Evolutionary conservation across 345 rosid species (phyloP).

Genomic region (Eucalyptus rudis): DNA sequence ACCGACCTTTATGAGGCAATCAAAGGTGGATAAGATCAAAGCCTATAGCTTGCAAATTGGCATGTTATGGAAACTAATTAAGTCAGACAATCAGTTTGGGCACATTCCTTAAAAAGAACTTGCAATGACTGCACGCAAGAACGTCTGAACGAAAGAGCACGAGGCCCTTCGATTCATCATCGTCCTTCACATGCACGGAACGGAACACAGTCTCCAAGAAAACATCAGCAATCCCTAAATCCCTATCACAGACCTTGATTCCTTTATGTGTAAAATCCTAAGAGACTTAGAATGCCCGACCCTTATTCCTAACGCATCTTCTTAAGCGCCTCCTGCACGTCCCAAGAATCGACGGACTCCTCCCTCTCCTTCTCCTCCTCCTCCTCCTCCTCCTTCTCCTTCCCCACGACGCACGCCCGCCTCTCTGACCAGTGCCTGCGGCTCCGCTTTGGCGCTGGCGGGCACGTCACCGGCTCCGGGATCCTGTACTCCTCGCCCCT

Average conservation of each 20-base stretch:
- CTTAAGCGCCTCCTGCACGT: background rate
- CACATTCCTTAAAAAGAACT: background rate
- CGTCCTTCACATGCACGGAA: background rate
- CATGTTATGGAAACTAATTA: background rate
- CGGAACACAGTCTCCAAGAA: background rate
- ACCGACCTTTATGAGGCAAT: background rate
- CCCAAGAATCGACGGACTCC: background rate
- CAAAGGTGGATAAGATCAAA: background rate
- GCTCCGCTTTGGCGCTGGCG: slow-evolving; percentile 19
- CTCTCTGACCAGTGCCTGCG: background rate
- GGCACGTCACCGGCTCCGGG: slow-evolving; percentile 2
- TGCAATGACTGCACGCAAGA: background rate
- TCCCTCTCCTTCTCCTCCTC: background rate
- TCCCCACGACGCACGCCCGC: background rate
- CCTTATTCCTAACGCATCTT: background rate
- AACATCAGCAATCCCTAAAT: background rate
- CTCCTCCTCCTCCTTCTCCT: background rate
- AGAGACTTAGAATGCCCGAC: background rate
- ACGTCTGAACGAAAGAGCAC: background rate
- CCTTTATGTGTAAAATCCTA: background rate
- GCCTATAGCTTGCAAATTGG: background rate
- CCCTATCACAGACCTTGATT: background rate
- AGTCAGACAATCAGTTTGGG: background rate
- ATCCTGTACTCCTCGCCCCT: slow-evolving; percentile 2
- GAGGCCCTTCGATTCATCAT: background rate